These are phyloP conservation scores for Emergomyces orientalis DNA, from an alignment of 2,329 filamentous ascomycete species.

Conservation along the genomic window DNA sequence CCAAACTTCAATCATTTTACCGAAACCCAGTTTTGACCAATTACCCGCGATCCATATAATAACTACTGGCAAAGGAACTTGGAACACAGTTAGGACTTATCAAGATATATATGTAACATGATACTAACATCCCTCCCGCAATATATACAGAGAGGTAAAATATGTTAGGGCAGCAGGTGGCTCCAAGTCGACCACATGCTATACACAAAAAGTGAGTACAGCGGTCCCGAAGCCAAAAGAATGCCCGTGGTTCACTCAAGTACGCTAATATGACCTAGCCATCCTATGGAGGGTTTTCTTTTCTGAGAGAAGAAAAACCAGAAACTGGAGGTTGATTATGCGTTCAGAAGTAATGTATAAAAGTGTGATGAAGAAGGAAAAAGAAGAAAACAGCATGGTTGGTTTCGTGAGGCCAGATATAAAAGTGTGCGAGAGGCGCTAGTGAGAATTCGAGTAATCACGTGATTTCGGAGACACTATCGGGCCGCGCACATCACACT, in stretches of 20 bases:
- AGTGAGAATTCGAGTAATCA: too few species aligned
- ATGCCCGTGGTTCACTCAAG: conserved; percentile 27
- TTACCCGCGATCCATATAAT: background rate
- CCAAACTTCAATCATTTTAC: background rate
- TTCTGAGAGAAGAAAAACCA: conserved; percentile 5
- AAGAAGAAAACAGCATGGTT: conserved; percentile 6
- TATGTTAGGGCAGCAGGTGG: conserved; percentile 34
- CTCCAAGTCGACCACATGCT: conserved; percentile 24
- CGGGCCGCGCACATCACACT: background rate
- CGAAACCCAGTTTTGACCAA: background rate
- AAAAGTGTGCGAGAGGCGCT: background rate
- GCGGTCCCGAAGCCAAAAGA: conserved; percentile 18
- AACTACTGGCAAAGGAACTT: background rate
- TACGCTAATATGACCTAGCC: conserved; percentile 43
- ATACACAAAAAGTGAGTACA: conserved; percentile 26
- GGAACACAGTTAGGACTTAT: background rate
- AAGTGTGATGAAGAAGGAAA: conserved; percentile 30
- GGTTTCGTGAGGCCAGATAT: background rate
- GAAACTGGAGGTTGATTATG: conserved; percentile 43
- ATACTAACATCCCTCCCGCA: too few species aligned
- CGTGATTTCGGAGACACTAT: background rate
- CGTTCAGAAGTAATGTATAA: conserved; percentile 34
- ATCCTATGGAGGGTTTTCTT: conserved; percentile 29
- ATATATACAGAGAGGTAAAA: background rate
- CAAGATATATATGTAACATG: background rate